Evolutionary conservation across 345 rosid genomes (phyloP).

Genomic region (Sonneratia alba): DNA sequence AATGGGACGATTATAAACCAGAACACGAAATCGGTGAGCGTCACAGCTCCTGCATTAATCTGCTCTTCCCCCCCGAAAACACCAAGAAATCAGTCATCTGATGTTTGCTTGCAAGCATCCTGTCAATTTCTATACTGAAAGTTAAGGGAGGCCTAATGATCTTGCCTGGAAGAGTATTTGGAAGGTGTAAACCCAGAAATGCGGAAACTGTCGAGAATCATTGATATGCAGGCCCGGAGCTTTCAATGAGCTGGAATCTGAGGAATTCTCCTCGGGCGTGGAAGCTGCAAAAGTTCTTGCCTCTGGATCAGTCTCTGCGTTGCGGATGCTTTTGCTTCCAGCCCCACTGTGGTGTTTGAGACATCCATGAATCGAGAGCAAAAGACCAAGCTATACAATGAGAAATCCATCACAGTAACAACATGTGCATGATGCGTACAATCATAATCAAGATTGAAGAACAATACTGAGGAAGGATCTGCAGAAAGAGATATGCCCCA

Average conservation of each 20-base stretch:
- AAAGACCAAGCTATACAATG: constrained; percentile 53
- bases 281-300: constrained; percentile 24
- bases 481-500: constrained; percentile 38
- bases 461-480: not conserved
- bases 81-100: constrained; percentile 1
- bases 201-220: constrained; percentile 38
- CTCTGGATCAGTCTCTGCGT: constrained; percentile 67
- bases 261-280: constrained; percentile 13
- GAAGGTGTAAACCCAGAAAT: constrained; percentile 49
- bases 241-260: constrained; percentile 20
- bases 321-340: constrained; percentile 52
- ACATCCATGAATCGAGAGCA: constrained; percentile 72
- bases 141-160: not conserved
- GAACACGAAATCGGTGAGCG: constrained; percentile 88
- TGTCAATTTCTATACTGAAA: not conserved
- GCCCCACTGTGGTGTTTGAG: constrained; percentile 48
- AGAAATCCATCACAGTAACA: not conserved
- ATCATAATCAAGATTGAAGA: not conserved
- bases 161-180: constrained; percentile 85
- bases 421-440: not conserved
- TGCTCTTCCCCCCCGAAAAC: constrained; percentile 18
- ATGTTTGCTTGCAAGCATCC: not conserved
- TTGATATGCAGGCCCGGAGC: constrained; percentile 16
- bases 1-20: constrained; percentile 93
- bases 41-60: constrained; percentile 98